These are phyloP conservation scores for Beta lomatogona DNA, from an alignment of 179 eudicot genomes.

Conservation along the genomic window DNA sequence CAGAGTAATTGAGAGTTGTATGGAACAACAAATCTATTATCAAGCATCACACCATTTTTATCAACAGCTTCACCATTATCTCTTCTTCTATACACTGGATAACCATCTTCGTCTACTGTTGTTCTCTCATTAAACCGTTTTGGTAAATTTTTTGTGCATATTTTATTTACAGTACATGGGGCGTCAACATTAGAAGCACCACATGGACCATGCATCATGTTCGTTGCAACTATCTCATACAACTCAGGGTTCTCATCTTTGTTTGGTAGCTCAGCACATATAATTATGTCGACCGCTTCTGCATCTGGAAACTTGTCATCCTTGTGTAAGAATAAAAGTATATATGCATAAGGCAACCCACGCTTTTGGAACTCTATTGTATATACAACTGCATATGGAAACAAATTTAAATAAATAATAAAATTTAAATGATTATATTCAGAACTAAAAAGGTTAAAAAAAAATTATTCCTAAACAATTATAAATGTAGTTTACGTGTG, in stretches of 20 bases:
- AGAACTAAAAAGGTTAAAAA: too few species aligned
- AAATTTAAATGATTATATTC: too few species aligned
- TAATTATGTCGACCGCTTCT: background rate
- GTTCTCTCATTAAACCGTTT: background rate
- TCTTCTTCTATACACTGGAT: conserved; percentile 12
- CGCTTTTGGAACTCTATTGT: background rate
- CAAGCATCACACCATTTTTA: background rate
- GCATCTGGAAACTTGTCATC: background rate
- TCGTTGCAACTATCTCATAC: background rate
- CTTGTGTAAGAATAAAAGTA: background rate
- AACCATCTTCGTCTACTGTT: conserved; percentile 25
- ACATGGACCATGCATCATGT: conserved; percentile 38
- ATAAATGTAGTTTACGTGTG: too few species aligned
- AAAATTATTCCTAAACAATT: too few species aligned
- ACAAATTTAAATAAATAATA: too few species aligned
- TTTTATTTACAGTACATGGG: conserved; percentile 15
- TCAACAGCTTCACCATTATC: background rate
- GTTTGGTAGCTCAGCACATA: background rate
- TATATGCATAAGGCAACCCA: conserved; percentile 1
- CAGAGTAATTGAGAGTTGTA: conserved; percentile 1
- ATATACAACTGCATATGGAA: too few species aligned
- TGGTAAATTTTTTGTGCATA: conserved; percentile 17
- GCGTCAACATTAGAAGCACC: background rate
- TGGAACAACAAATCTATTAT: conserved; percentile 31
- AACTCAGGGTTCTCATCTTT: background rate